Evolutionary conservation across 257 asterid species (phyloP).

Genomic region (Solanum megistacrolobum): DNA sequence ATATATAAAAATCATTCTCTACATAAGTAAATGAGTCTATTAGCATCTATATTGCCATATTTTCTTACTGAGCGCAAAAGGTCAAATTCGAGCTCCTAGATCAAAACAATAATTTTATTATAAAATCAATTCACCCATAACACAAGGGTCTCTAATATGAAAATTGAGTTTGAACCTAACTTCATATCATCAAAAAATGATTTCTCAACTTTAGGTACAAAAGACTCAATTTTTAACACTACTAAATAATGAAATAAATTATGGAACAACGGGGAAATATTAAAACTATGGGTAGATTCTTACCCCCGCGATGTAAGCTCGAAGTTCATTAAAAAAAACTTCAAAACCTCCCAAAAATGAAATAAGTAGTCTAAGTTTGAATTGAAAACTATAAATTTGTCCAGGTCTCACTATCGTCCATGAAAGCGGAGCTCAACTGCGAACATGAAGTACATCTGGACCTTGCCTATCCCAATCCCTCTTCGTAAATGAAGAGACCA

Average conservation of each 20-base stretch:
- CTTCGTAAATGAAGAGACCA: no score
- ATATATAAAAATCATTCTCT: no score
- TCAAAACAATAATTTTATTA: no score
- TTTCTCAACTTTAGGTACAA: neutral
- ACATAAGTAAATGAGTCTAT: neutral
- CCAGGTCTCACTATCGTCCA: neutral
- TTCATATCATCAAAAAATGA: neutral
- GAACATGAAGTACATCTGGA: neutral
- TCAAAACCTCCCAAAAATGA: neutral
- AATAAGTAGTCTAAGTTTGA: neutral
- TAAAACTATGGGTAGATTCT: neutral
- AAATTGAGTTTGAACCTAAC: neutral
- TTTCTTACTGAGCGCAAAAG: neutral
- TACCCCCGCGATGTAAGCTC: neutral
- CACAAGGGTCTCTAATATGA: neutral
- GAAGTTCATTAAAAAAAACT: neutral
- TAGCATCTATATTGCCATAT: neutral
- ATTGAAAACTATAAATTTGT: neutral
- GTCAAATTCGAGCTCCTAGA: neutral
- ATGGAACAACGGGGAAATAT: neutral
- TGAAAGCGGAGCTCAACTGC: neutral
- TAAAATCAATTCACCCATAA: neutral
- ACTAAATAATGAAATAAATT: neutral
- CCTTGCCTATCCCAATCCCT: neutral
- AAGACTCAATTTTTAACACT: neutral